These are phyloP conservation scores for Seiridium cupressi DNA, from an alignment of 2,329 filamentous ascomycete species.

Conservation along the genomic window DNA sequence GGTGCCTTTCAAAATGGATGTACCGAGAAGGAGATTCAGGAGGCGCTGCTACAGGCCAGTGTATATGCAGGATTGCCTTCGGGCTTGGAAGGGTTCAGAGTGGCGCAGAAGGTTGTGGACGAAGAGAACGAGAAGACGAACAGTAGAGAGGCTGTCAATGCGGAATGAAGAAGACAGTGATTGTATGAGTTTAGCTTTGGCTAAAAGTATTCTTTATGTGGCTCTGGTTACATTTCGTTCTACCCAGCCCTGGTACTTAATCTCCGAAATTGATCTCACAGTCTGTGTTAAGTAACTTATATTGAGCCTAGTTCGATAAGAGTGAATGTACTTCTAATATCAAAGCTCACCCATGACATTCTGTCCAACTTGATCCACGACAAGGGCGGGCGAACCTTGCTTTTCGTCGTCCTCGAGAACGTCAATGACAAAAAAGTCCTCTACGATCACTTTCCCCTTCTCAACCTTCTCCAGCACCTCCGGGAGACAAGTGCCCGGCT, in stretches of 20 bases:
- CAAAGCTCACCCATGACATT: background rate
- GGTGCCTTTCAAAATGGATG: conserved; percentile 5
- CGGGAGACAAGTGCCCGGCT: background rate
- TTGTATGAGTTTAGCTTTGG: background rate
- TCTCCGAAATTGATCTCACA: no score
- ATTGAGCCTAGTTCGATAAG: no score
- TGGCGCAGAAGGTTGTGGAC: conserved; percentile 4
- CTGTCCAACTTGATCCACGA: background rate
- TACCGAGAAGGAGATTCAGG: conserved; percentile 3
- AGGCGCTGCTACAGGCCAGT: conserved; percentile 2
- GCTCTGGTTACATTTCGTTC: no score
- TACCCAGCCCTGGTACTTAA: no score
- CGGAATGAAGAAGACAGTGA: background rate
- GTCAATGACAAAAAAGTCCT: conserved; percentile 4
- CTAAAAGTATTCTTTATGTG: no score
- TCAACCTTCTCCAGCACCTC: background rate
- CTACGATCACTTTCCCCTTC: background rate
- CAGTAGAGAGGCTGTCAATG: no score
- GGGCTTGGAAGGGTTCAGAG: conserved; percentile 5
- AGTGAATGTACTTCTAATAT: no score
- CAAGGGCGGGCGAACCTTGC: background rate
- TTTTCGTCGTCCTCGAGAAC: background rate
- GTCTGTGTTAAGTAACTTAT: no score
- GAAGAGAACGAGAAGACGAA: background rate
- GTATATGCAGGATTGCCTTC: conserved; percentile 3